phyloP scores from a whole-genome alignment of 345 rosid genomes.

The Rhodomyrtus tomentosa region DNA sequence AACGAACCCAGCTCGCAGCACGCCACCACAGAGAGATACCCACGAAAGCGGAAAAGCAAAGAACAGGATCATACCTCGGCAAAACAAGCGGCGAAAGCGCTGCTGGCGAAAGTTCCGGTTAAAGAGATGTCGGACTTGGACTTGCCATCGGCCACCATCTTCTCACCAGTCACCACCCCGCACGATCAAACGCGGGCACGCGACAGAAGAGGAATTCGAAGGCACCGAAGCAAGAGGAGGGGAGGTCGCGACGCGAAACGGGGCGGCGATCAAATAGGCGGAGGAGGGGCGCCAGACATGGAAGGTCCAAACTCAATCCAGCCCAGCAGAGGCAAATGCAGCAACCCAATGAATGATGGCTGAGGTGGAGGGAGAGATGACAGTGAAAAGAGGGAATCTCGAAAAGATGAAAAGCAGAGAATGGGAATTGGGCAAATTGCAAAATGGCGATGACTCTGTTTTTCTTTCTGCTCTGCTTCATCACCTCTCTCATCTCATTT shows the following conservation, averaged over 20 bases:
- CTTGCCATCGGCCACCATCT: conserved; percentile 78
- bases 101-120: conserved; percentile 65
- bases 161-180: neutral
- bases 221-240: neutral
- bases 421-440: neutral
- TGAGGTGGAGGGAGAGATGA: neutral
- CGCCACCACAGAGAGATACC: neutral
- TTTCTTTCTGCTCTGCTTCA: neutral
- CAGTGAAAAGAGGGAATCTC: neutral
- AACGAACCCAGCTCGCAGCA: neutral
- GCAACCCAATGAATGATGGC: neutral
- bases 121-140: conserved; percentile 71
- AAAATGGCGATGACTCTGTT: neutral
- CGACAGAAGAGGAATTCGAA: neutral
- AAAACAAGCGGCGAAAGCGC: conserved; percentile 94
- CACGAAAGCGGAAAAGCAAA: neutral
- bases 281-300: neutral
- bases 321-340: neutral
- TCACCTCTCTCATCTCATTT: neutral
- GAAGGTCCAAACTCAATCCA: neutral
- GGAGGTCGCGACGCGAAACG: neutral
- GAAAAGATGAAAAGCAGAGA: neutral
- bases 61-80: conserved; percentile 53
- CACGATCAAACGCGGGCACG: neutral
- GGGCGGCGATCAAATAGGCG: neutral